Percentiles rank a stretch among this genome's conserved stretches.
Evolutionary conservation across 2,329 filamentous ascomycete genomes (phyloP).

Genomic region (Calonectria fujianensis): DNA sequence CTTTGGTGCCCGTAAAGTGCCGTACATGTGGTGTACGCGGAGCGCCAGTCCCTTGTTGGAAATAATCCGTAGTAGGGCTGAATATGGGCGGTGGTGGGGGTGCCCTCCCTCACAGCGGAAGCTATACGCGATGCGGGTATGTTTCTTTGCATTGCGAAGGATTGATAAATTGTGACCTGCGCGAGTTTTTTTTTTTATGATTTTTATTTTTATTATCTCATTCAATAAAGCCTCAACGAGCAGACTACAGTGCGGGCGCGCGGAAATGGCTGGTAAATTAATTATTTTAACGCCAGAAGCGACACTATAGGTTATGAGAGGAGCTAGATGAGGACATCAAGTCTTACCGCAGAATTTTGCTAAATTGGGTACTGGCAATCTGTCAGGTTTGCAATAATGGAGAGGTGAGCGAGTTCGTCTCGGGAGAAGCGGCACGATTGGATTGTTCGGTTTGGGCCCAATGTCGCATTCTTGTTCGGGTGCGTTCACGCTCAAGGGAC

Average conservation of each 20-base stretch:
- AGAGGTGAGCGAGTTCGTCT: not conserved
- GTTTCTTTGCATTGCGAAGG: not conserved
- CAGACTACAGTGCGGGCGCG: not conserved
- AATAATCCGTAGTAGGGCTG: conserved; percentile 30
- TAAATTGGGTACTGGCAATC: not conserved
- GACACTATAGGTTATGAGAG: conserved; percentile 3
- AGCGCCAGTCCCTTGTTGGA: not conserved
- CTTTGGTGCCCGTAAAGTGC: conserved; percentile 3
- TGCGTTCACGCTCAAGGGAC: not conserved
- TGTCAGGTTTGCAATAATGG: not conserved
- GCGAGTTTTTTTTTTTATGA: not conserved
- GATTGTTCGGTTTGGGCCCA: not conserved
- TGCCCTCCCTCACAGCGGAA: not conserved
- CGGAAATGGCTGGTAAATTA: not conserved
- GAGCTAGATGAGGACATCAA: not conserved
- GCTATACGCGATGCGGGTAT: not conserved
- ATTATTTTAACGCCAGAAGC: conserved; percentile 3
- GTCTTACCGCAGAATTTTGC: not conserved
- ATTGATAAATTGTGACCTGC: too few species aligned
- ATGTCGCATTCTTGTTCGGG: conserved; percentile 26
- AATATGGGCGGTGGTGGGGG: conserved; percentile 21
- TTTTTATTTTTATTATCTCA: not conserved
- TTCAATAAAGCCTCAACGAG: not conserved
- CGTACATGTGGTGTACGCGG: not conserved
- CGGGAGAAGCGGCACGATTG: conserved; percentile 2